Conservation (phyloP, 2,329 filamentous ascomycete genomes). For the Zymoseptoria passerinii region DNA sequence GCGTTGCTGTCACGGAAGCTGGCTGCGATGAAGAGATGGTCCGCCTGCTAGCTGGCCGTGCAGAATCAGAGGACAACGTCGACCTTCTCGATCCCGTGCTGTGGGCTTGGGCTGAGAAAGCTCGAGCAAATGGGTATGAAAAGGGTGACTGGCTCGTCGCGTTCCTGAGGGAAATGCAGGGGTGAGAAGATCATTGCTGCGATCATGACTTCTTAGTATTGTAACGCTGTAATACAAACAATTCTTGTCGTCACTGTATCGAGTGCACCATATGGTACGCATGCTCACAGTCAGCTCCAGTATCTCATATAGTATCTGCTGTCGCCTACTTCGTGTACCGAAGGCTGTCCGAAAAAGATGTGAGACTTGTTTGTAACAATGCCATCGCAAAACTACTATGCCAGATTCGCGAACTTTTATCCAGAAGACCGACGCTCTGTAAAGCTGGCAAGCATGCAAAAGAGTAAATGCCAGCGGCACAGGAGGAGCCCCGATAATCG, state of each 20-base stretch:
- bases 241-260: too few species aligned
- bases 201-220: not conserved
- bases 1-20: slow-evolving; percentile 25
- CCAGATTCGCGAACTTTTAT: not conserved
- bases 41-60: slow-evolving; percentile 11
- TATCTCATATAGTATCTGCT: not conserved
- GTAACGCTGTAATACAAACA: too few species aligned
- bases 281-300: not conserved
- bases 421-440: not conserved
- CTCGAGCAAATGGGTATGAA: slow-evolving; percentile 15
- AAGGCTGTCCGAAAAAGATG: not conserved
- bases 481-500: not conserved
- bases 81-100: slow-evolving; percentile 27
- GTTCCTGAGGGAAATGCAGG: slow-evolving; percentile 15
- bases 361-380: not conserved
- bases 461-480: not conserved
- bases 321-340: not conserved
- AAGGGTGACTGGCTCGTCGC: slow-evolving; percentile 26
- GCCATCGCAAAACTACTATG: too few species aligned
- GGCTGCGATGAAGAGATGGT: slow-evolving; percentile 26
- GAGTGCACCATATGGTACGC: too few species aligned
- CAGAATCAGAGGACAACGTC: slow-evolving; percentile 10
- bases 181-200: not conserved
- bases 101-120: slow-evolving; percentile 30
- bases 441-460: not conserved